phyloP scores from a whole-genome alignment of 495 filamentous ascomycete species.

The Penicillium steckii region DNA sequence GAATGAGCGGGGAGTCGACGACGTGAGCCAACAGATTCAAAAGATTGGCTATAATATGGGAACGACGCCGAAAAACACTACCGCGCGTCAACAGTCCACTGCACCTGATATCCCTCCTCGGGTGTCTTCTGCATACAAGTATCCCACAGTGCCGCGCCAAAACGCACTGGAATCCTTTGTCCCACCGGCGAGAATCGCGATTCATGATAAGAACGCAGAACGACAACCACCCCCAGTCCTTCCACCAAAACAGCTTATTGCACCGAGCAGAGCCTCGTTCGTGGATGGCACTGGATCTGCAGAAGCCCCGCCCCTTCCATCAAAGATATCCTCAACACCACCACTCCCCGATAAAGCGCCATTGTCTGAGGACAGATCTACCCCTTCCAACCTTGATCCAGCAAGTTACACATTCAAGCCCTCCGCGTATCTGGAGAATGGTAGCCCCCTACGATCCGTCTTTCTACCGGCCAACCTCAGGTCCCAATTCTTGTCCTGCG shows the following conservation, averaged over 20 bases:
- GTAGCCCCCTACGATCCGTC: slow-evolving; percentile 77
- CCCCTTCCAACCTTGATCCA: slow-evolving; percentile 39
- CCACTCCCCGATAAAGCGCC: slow-evolving; percentile 37
- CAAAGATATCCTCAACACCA: slow-evolving; percentile 28
- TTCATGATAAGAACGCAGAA: slow-evolving; percentile 24
- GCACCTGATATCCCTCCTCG: slow-evolving; percentile 12
- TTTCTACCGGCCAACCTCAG: slow-evolving; percentile 81
- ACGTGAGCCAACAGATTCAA: slow-evolving; percentile 49
- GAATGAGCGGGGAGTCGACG: slow-evolving; percentile 28
- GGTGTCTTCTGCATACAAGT: slow-evolving; percentile 40
- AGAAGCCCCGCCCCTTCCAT: slow-evolving; percentile 22
- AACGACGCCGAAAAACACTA: slow-evolving; percentile 10
- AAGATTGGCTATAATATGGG: slow-evolving; percentile 40
- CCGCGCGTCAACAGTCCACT: slow-evolving; percentile 9
- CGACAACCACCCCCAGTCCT: slow-evolving; percentile 43
- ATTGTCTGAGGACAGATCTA: slow-evolving; percentile 22
- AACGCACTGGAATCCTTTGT: slow-evolving; percentile 26
- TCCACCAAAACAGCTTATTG: slow-evolving; percentile 47
- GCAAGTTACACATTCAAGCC: slow-evolving; percentile 77
- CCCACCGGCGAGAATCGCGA: slow-evolving; percentile 17
- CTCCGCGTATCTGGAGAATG: slow-evolving; percentile 84
- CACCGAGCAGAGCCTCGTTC: slow-evolving; percentile 16
- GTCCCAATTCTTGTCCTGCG: slow-evolving; percentile 65
- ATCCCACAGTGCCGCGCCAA: slow-evolving; percentile 54
- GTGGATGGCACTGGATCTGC: slow-evolving; percentile 16